Percentiles rank a stretch among this genome's conserved stretches.
Conservation (phyloP, 257 asterid species). For the Rauvolfia tetraphylla region DNA sequence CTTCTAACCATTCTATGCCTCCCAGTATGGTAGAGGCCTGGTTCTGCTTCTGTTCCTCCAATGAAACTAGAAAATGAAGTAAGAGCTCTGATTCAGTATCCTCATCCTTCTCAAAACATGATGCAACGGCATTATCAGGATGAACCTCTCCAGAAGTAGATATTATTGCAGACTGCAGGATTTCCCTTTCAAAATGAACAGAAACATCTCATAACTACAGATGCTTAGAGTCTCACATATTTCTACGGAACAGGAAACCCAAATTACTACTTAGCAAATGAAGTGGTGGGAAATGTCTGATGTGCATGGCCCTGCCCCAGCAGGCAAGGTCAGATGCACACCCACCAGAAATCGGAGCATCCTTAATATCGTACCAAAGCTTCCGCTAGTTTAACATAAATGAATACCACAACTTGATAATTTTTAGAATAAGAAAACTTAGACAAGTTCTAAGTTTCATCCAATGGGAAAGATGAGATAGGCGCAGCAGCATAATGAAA, state of each 20-base stretch:
- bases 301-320: not conserved
- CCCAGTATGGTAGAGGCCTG: slow-evolving; percentile 48
- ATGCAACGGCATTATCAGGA: slow-evolving; percentile 38
- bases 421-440: not conserved
- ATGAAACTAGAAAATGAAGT: slow-evolving; percentile 50
- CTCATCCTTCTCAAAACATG: slow-evolving; percentile 45
- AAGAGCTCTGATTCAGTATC: slow-evolving; percentile 66
- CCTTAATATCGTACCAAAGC: not conserved
- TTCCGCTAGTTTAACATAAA: no score
- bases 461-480: not conserved
- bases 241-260: not conserved
- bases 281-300: not conserved
- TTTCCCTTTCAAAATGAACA: slow-evolving; percentile 54
- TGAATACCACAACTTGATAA: no score
- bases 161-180: slow-evolving; percentile 56
- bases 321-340: not conserved
- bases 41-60: slow-evolving; percentile 67
- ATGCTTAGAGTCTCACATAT: not conserved
- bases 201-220: not conserved
- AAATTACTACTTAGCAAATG: not conserved
- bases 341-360: not conserved
- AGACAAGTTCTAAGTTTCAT: not conserved
- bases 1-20: slow-evolving; percentile 59
- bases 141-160: slow-evolving; percentile 40
- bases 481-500: not conserved